Evolutionary conservation across 2,329 filamentous ascomycete species (phyloP), one percentile per base, ranked within the genome.

Genomic region (Endoconidiophora polonica): DNA sequence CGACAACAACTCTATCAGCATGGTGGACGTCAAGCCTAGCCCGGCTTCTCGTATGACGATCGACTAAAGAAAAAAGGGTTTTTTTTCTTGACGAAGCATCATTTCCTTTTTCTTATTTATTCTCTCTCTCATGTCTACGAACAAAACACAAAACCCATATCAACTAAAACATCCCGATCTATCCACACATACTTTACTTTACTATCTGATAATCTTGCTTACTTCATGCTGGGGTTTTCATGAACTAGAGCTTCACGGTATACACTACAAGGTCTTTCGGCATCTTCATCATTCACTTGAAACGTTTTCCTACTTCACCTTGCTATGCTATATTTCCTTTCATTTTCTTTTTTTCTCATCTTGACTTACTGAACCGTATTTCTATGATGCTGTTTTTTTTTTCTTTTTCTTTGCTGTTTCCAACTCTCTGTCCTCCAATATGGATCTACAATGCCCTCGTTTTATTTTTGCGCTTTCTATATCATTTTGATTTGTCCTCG

Each of bases 41-140:
- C 61, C 70, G 38, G 66, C 71, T 3, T 76, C 66, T 57, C 68
- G 75, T 46, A 78, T 79, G 75, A 79, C 75, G 2, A 79, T 79
- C 56, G 75, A 79, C 59, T 79, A 67, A 65, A 52, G n/a, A n/a
- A 18, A 46, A 5, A 22, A 10, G 29, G 29, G 7, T 12, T 33
- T 33, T 9, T 12, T 33, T 33, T 33, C 29, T 33, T 33, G 29
- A 33, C 12, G 29, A 33, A 33, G 29, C 9, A 33, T 33, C 16
- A 18, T 39, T 16, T 46, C 18, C 33, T 49, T 43, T 42, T 29
- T 42, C 39, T 22, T 29, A 42, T 42, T 45, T 37, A 39, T 37
- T 20, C 44, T 46, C 23, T 46, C 23, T 45, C 45, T 48, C 33
- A 47, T 46, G 29, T 54, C 46, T 50, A 44, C 40, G 39, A 54